phyloP scores from a whole-genome alignment of 768 basidiomycete genomes.

The Boletus pseudo-olivaceus region DNA sequence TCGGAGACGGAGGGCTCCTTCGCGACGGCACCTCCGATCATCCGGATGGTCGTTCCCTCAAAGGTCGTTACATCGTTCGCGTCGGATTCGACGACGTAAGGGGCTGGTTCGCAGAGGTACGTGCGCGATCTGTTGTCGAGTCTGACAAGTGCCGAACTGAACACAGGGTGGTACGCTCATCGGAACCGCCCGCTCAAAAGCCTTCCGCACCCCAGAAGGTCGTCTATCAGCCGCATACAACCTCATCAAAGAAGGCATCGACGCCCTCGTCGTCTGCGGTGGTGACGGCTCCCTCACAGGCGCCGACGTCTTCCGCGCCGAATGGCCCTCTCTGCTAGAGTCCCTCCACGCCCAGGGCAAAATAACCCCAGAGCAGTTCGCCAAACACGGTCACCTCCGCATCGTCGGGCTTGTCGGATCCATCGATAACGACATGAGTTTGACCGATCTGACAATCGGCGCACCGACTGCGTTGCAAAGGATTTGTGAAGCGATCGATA shows the following conservation, averaged over 20 bases:
- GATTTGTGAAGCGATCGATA: slow-evolving; percentile 97
- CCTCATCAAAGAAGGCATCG: slow-evolving; percentile 94
- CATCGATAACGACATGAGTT: slow-evolving; percentile 98
- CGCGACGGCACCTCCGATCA: slow-evolving; percentile 82
- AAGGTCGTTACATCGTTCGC: slow-evolving; percentile 88
- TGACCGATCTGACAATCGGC: slow-evolving; percentile 97
- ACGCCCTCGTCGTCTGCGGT: slow-evolving; percentile 94
- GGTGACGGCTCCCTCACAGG: slow-evolving; percentile 97
- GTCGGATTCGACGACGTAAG: slow-evolving; percentile 99
- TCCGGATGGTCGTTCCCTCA: slow-evolving; percentile 64
- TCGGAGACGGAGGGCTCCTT: slow-evolving; percentile 75
- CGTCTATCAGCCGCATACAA: slow-evolving; percentile 87
- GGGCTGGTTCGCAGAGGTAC: slow-evolving; percentile 87
- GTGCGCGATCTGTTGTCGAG: slow-evolving; percentile 15
- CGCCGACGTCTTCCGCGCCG: slow-evolving; percentile 87
- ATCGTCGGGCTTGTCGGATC: slow-evolving; percentile 99
- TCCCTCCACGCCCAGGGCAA: slow-evolving; percentile 66
- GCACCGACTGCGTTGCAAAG: slow-evolving; percentile 93
- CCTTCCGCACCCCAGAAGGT: slow-evolving; percentile 86
- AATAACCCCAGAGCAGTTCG: slow-evolving; percentile 71
- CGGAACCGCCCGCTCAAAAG: slow-evolving; percentile 83
- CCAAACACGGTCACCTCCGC: slow-evolving; percentile 77
- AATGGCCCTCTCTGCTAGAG: slow-evolving; percentile 87
- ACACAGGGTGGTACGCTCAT: slow-evolving; percentile 88
- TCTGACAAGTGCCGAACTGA: background rate